Evolutionary conservation across 73 alveolate species (phyloP).

Genomic region (Paramecium tetraurelia): DNA sequence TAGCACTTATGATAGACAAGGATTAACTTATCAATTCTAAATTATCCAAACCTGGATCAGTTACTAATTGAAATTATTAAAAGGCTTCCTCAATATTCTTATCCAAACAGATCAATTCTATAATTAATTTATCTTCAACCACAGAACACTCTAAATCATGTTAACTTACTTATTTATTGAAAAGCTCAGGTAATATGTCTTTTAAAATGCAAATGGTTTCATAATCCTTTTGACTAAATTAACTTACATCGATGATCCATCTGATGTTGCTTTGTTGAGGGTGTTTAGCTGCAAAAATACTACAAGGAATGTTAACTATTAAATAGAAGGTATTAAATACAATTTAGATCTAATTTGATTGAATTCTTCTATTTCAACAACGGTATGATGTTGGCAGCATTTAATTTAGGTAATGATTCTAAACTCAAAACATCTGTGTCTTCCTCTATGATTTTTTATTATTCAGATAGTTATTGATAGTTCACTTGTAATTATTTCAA

Average conservation of each 20-base stretch:
- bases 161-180: not conserved
- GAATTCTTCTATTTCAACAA: not conserved
- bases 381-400: not conserved
- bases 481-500: not conserved
- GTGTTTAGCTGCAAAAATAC: not conserved
- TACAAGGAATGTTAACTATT: not conserved
- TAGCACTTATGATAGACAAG: not conserved
- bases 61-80: not conserved
- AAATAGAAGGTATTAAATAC: not conserved
- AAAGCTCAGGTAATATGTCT: not conserved
- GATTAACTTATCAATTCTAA: not conserved
- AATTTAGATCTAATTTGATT: not conserved
- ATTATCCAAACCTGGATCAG: slow-evolving; percentile 24
- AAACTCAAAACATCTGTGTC: not conserved
- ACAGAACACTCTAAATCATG: not conserved
- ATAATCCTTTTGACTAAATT: not conserved
- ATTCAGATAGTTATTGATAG: not conserved
- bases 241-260: not conserved
- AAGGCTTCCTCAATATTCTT: not conserved
- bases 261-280: not conserved
- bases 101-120: slow-evolving; percentile 2
- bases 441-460: not conserved
- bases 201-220: not conserved
- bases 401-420: slow-evolving; percentile 3
- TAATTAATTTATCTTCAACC: not conserved